These are phyloP conservation scores for Apiospora kogelbergensis DNA, from an alignment of 2,329 filamentous ascomycete species.

Conservation along the genomic window DNA sequence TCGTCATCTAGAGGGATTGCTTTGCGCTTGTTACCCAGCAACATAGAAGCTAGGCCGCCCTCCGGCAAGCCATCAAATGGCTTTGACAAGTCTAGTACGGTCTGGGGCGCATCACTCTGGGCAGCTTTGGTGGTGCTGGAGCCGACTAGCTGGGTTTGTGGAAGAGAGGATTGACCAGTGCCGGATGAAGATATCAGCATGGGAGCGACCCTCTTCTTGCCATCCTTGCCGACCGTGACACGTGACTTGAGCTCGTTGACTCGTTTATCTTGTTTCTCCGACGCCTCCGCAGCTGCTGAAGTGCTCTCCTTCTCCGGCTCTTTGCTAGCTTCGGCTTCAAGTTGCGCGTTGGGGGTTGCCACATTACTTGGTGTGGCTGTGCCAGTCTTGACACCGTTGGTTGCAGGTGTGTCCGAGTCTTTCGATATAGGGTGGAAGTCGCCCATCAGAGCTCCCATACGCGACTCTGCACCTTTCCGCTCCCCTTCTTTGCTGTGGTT, in stretches of 20 bases:
- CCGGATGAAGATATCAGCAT: conserved; percentile 88
- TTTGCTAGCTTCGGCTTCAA: conserved; percentile 27
- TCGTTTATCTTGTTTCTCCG: conserved; percentile 54
- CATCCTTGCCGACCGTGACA: conserved; percentile 93
- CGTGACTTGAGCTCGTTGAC: conserved; percentile 75
- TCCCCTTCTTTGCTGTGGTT: conserved; percentile 92
- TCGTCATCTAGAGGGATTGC: conserved; percentile 75
- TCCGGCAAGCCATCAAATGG: conserved; percentile 91
- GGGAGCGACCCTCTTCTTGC: conserved; percentile 92
- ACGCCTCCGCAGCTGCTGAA: conserved; percentile 43
- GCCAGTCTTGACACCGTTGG: conserved; percentile 51
- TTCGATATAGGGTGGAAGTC: conserved; percentile 63
- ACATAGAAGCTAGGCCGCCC: conserved; percentile 80
- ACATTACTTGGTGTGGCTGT: conserved; percentile 36
- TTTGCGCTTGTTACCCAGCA: conserved; percentile 93
- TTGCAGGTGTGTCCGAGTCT: conserved; percentile 41
- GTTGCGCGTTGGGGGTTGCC: conserved; percentile 33
- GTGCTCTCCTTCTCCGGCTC: conserved; percentile 28
- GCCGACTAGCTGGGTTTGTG: conserved; percentile 84
- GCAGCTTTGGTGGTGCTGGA: conserved; percentile 63
- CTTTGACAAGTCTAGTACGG: conserved; percentile 85
- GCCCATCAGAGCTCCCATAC: conserved; percentile 99
- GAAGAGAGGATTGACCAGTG: conserved; percentile 81
- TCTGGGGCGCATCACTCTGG: conserved; percentile 73
- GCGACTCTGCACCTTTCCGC: conserved; percentile 82